These are phyloP conservation scores for Plasmopara viticola DNA, from an alignment of 352 stramenopile genomes.

Conservation along the genomic window DNA sequence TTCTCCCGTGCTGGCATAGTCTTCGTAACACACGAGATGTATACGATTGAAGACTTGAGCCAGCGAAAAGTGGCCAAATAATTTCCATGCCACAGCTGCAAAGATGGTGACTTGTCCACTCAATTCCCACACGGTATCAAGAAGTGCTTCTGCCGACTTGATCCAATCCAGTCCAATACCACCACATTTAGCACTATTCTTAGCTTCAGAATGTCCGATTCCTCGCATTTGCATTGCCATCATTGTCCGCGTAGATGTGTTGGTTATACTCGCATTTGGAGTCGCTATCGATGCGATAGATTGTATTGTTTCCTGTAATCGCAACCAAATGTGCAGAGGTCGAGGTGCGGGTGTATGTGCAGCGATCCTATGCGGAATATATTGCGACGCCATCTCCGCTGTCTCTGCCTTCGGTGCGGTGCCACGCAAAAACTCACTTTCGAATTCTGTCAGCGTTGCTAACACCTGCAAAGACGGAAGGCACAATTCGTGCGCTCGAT, in stretches of 20 bases:
- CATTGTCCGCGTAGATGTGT: conserved; percentile 17
- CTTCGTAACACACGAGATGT: conserved; percentile 47
- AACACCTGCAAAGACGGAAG: conserved; percentile 50
- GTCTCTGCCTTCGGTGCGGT: not conserved
- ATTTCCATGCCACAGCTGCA: conserved; percentile 35
- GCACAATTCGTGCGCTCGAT: conserved; percentile 49
- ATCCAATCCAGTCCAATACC: conserved; percentile 43
- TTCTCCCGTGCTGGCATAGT: conserved; percentile 41
- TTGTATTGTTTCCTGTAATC: conserved; percentile 27
- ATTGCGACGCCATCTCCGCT: conserved; percentile 7
- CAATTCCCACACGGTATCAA: conserved; percentile 58
- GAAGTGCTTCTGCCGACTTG: conserved; percentile 46
- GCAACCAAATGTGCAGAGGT: conserved; percentile 39
- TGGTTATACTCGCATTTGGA: conserved; percentile 12
- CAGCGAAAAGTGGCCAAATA: conserved; percentile 48
- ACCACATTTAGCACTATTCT: not conserved
- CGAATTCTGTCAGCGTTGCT: conserved; percentile 37
- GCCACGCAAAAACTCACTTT: conserved; percentile 41
- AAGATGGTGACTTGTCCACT: conserved; percentile 54
- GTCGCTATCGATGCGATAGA: conserved; percentile 23
- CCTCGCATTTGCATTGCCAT: conserved; percentile 25
- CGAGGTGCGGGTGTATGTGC: conserved; percentile 26
- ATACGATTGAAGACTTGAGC: conserved; percentile 41
- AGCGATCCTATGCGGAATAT: conserved; percentile 31
- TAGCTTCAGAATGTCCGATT: conserved; percentile 9